Percentiles rank a stretch among this genome's conserved stretches.
These are phyloP conservation scores for Aristolochia californica DNA, from an alignment of 164 flowering plant genomes.

Conservation along the genomic window DNA sequence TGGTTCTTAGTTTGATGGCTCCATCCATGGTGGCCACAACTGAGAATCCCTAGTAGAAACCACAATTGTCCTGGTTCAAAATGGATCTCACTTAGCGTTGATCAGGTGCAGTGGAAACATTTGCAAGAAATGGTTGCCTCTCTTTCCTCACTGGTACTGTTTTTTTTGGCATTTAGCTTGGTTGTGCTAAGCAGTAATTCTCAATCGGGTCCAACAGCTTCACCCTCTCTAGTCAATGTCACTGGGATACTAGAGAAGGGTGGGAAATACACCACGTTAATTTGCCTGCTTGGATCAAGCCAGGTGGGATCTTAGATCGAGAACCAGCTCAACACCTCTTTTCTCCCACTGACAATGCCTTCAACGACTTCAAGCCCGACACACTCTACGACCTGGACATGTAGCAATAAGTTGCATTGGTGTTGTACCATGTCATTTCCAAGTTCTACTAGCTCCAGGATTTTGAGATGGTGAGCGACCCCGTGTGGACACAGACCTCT, in stretches of 20 bases:
- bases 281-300: slow-evolving; percentile 40
- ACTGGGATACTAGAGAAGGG: slow-evolving; percentile 50
- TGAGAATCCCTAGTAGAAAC: no score
- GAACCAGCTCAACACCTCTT: slow-evolving; percentile 62
- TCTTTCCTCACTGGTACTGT: slow-evolving; percentile 14
- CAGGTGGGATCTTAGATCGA: slow-evolving; percentile 36
- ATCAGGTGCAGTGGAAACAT: background rate
- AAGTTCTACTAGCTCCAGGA: slow-evolving; percentile 36
- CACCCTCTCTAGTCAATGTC: slow-evolving; percentile 34
- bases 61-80: no score
- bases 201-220: slow-evolving; percentile 23
- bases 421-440: slow-evolving; percentile 59
- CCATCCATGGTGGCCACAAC: no score
- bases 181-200: slow-evolving; percentile 16
- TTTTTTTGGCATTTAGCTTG: slow-evolving; percentile 19
- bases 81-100: slow-evolving; percentile 5
- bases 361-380: slow-evolving; percentile 54
- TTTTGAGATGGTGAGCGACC: slow-evolving; percentile 50
- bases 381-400: slow-evolving; percentile 35
- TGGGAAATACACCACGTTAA: slow-evolving; percentile 51
- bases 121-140: slow-evolving; percentile 10
- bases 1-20: no score
- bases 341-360: slow-evolving; percentile 87
- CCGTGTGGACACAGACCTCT: slow-evolving; percentile 56
- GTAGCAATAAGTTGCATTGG: slow-evolving; percentile 46